Evolutionary conservation across 1,139 yeast genomes (phyloP).

Genomic region (Saccharomyces hybrid): DNA sequence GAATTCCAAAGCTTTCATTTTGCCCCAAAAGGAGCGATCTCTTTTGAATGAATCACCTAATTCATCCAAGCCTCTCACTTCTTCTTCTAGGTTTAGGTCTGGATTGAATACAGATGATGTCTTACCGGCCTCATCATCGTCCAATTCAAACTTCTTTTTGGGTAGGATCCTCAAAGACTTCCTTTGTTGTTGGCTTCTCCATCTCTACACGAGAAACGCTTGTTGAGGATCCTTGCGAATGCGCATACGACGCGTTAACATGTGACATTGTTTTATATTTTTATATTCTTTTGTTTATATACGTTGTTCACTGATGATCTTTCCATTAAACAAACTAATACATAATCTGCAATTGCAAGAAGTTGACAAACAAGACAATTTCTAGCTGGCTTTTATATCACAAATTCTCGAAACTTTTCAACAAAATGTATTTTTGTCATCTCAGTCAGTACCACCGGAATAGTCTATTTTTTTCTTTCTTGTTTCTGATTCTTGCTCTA

Average conservation of each 20-base stretch:
- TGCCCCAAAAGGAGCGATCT: slow-evolving; percentile 18
- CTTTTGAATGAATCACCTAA: slow-evolving; percentile 18
- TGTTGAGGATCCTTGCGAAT: slow-evolving; percentile 2
- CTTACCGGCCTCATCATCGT: slow-evolving; percentile 5
- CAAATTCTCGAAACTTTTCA: neutral
- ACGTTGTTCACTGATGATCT: neutral
- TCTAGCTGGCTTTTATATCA: neutral
- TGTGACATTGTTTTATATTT: neutral
- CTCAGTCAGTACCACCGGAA: neutral
- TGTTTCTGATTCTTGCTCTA: neutral
- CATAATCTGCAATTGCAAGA: neutral
- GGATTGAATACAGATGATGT: slow-evolving; percentile 2
- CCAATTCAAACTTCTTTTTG: slow-evolving; percentile 6
- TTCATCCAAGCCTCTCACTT: slow-evolving; percentile 20
- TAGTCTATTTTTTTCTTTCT: neutral
- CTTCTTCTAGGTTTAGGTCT: slow-evolving; percentile 11
- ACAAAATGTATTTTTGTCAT: neutral
- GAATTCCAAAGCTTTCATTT: slow-evolving; percentile 16
- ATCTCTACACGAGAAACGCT: slow-evolving; percentile 6
- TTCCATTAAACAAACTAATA: neutral
- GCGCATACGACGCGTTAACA: neutral
- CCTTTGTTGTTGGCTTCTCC: neutral
- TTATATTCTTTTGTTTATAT: neutral
- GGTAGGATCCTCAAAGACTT: slow-evolving; percentile 7
- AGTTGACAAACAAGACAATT: neutral